Conservation (phyloP, 2,329 filamentous ascomycete genomes). For the Clonostachys sp. region DNA sequence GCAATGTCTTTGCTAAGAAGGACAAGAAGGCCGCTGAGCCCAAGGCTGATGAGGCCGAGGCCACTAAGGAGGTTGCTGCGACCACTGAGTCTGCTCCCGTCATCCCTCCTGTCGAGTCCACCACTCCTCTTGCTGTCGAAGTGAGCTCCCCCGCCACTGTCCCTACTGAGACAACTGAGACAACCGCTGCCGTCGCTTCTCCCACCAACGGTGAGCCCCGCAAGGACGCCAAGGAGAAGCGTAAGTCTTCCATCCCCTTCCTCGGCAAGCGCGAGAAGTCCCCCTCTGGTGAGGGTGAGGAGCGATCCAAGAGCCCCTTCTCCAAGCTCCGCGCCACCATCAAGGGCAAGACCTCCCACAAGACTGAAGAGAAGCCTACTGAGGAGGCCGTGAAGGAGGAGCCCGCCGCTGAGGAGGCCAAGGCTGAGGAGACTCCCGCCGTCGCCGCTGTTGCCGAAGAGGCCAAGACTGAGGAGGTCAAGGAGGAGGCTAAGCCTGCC, state of each 20-base stretch:
- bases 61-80: constrained; percentile 35
- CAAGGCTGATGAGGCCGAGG: constrained; percentile 30
- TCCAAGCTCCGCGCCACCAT: constrained; percentile 57
- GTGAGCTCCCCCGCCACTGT: constrained; percentile 41
- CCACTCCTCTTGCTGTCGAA: constrained; percentile 51
- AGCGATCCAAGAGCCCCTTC: constrained; percentile 52
- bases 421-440: constrained; percentile 35
- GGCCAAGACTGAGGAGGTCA: constrained; percentile 17
- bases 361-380: constrained; percentile 33
- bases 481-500: constrained; percentile 16
- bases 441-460: constrained; percentile 25
- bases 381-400: constrained; percentile 21
- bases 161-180: constrained; percentile 42
- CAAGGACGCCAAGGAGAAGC: constrained; percentile 73
- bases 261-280: constrained; percentile 73
- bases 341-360: constrained; percentile 38
- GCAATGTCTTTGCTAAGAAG: constrained; percentile 44
- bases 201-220: constrained; percentile 47
- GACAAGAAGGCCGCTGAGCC: constrained; percentile 55
- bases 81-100: constrained; percentile 51
- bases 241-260: constrained; percentile 73
- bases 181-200: constrained; percentile 20
- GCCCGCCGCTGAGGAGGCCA: constrained; percentile 28
- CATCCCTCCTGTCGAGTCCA: constrained; percentile 54
- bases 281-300: constrained; percentile 54